A percentile compares a stretch with the other conserved stretches of the same genome.
These are phyloP conservation scores for Coleophoma crateriformis DNA, from an alignment of 2,329 filamentous ascomycete genomes.

Conservation along the genomic window DNA sequence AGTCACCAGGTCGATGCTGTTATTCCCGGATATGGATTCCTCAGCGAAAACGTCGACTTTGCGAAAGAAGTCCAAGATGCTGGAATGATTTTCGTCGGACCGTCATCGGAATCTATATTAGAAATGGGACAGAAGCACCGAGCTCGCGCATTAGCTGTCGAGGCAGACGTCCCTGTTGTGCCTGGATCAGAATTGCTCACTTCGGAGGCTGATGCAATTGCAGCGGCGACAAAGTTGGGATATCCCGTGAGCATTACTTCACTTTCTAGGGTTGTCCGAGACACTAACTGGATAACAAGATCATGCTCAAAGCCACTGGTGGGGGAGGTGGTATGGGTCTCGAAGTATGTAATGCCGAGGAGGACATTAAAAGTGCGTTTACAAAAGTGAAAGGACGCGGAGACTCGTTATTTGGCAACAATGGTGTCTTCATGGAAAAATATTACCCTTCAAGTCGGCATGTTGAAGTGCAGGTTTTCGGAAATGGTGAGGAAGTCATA, in stretches of 20 bases:
- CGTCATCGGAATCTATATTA: slow-evolving; percentile 38
- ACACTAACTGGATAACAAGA: not conserved
- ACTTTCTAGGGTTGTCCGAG: not conserved
- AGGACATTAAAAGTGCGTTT: slow-evolving; percentile 26
- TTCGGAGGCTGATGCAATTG: slow-evolving; percentile 22
- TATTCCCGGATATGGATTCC: slow-evolving; percentile 61
- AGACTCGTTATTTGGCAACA: slow-evolving; percentile 42
- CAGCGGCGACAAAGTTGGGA: slow-evolving; percentile 21
- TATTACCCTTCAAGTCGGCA: slow-evolving; percentile 39
- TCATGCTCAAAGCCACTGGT: slow-evolving; percentile 43
- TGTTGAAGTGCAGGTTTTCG: slow-evolving; percentile 41
- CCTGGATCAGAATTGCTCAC: slow-evolving; percentile 28
- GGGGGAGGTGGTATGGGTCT: slow-evolving; percentile 42
- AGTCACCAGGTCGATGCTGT: slow-evolving; percentile 40
- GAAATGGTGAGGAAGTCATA: slow-evolving; percentile 33
- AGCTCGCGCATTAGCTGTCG: slow-evolving; percentile 28
- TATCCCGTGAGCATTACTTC: slow-evolving; percentile 22
- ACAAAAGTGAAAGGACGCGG: slow-evolving; percentile 32
- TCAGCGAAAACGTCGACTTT: slow-evolving; percentile 59
- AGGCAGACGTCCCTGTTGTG: slow-evolving; percentile 27
- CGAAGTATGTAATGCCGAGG: slow-evolving; percentile 27
- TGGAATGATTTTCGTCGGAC: slow-evolving; percentile 55
- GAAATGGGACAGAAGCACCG: slow-evolving; percentile 33
- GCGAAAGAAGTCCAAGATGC: slow-evolving; percentile 44
- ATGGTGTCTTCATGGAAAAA: slow-evolving; percentile 40